Percentiles rank a stretch among this genome's conserved stretches.
Conservation (phyloP, 2,329 filamentous ascomycete species). For the Penicillium rolfsii region DNA sequence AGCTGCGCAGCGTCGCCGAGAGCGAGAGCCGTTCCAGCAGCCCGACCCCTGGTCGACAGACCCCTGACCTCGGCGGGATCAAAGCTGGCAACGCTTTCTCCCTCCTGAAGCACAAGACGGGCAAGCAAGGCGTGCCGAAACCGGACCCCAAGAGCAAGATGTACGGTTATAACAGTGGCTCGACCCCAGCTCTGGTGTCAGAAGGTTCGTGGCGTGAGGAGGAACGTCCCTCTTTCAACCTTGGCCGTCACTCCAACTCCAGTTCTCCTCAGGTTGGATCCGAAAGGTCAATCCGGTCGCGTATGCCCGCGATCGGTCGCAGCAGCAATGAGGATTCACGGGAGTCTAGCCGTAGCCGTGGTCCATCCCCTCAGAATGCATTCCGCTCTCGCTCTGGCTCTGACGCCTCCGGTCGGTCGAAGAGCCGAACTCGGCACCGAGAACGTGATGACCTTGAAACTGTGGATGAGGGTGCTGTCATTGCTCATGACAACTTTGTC, state of each 20-base stretch:
- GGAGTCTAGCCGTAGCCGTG: slow-evolving; percentile 42
- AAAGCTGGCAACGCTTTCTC: slow-evolving; percentile 50
- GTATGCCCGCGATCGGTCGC: slow-evolving; percentile 32
- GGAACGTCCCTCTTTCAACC: slow-evolving; percentile 34
- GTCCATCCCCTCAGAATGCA: slow-evolving; percentile 41
- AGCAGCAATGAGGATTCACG: slow-evolving; percentile 41
- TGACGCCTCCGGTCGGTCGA: slow-evolving; percentile 56
- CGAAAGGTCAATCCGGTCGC: slow-evolving; percentile 35
- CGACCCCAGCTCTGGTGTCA: slow-evolving; percentile 39
- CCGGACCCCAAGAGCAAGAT: slow-evolving; percentile 47
- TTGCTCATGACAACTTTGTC: slow-evolving; percentile 33
- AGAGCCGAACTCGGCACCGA: slow-evolving; percentile 56
- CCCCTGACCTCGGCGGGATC: slow-evolving; percentile 36
- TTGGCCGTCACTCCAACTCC: slow-evolving; percentile 43
- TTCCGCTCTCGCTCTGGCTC: slow-evolving; percentile 56
- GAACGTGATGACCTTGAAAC: slow-evolving; percentile 60
- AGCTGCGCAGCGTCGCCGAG: slow-evolving; percentile 49
- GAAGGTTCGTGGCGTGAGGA: slow-evolving; percentile 46
- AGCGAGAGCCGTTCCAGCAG: slow-evolving; percentile 49
- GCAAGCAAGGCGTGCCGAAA: slow-evolving; percentile 37
- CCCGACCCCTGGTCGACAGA: slow-evolving; percentile 42
- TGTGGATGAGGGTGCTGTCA: slow-evolving; percentile 51
- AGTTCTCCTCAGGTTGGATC: slow-evolving; percentile 43
- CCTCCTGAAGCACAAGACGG: slow-evolving; percentile 48
- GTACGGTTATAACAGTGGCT: slow-evolving; percentile 46